Percentiles rank a stretch among this genome's conserved stretches.
Evolutionary conservation across 1,284 basidiomycete genomes (phyloP).

Genomic region (Anthracocystis panici-leucophaei): DNA sequence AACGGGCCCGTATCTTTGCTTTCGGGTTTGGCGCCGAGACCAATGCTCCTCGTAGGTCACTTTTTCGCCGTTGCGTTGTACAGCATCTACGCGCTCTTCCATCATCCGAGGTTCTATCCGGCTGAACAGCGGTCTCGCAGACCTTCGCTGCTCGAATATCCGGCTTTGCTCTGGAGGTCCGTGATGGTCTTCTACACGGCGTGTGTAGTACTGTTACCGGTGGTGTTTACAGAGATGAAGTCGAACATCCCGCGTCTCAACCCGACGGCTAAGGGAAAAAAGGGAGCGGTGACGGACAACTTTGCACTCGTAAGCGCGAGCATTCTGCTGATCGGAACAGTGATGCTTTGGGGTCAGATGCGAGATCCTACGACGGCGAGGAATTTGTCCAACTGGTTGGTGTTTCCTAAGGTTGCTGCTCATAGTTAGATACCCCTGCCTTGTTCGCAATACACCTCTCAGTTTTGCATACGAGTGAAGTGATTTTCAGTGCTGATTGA

Average conservation of each 20-base stretch:
- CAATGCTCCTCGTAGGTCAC: conserved; percentile 84
- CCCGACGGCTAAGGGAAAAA: background rate
- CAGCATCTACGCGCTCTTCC: conserved; percentile 87
- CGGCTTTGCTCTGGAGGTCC: conserved; percentile 45
- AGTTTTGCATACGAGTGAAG: background rate
- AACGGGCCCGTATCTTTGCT: conserved; percentile 79
- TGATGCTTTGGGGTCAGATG: conserved; percentile 46
- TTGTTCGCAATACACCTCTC: background rate
- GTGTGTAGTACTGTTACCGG: conserved; percentile 66
- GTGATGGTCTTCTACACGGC: conserved; percentile 65
- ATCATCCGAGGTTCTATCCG: conserved; percentile 57
- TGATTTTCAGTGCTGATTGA: no score
- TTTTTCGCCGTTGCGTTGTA: conserved; percentile 97
- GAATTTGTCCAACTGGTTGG: conserved; percentile 42
- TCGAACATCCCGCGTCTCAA: conserved; percentile 47
- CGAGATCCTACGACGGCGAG: conserved; percentile 37
- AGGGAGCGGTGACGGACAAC: conserved; percentile 35
- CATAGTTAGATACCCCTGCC: background rate
- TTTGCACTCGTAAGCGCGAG: conserved; percentile 41
- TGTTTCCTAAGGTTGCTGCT: conserved; percentile 41
- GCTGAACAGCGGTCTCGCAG: conserved; percentile 19
- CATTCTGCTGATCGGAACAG: conserved; percentile 34
- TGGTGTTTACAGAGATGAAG: conserved; percentile 66
- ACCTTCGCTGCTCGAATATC: conserved; percentile 54
- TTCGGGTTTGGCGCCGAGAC: conserved; percentile 77